These are phyloP conservation scores for Fusarium sp. DNA, from an alignment of 2,329 filamentous ascomycete genomes.

Conservation along the genomic window DNA sequence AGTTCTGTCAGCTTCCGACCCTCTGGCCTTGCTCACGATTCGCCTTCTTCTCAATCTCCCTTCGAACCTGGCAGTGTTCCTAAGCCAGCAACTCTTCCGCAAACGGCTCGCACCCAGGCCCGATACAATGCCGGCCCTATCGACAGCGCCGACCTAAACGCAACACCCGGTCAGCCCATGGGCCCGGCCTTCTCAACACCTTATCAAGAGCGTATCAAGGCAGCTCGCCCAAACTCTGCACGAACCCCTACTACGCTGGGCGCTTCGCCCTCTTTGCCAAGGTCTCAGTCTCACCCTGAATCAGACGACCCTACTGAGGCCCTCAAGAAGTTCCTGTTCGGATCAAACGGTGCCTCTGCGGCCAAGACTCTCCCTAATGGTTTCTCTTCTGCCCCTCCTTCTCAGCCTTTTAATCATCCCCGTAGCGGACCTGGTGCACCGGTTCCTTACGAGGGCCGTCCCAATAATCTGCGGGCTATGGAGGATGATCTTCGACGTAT, in stretches of 20 bases:
- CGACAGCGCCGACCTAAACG: conserved; percentile 69
- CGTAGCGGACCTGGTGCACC: conserved; percentile 10
- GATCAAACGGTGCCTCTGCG: conserved; percentile 47
- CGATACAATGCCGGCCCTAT: conserved; percentile 41
- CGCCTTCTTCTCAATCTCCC: conserved; percentile 60
- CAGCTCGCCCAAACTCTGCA: conserved; percentile 56
- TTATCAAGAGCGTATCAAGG: conserved; percentile 70
- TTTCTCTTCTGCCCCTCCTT: conserved; percentile 33
- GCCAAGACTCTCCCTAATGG: conserved; percentile 29
- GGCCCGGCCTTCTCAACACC: conserved; percentile 77
- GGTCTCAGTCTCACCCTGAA: conserved; percentile 14
- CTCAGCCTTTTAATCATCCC: conserved; percentile 21
- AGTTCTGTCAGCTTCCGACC: conserved; percentile 61
- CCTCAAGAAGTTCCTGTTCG: conserved; percentile 68
- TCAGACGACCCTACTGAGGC: conserved; percentile 58
- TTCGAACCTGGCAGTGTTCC: conserved; percentile 42
- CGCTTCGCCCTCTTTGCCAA: conserved; percentile 9
- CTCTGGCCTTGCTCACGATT: conserved; percentile 57
- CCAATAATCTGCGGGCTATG: conserved; percentile 57
- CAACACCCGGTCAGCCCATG: conserved; percentile 64
- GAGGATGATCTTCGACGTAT: conserved; percentile 66
- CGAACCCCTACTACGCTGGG: conserved; percentile 30
- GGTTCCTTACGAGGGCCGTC: conserved; percentile 17
- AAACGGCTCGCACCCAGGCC: conserved; percentile 39
- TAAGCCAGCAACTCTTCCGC: conserved; percentile 41